Base-by-base conservation (phyloP, 2,329 filamentous ascomycete genomes). In the Berkeleyomyces rouxiae region DNA sequence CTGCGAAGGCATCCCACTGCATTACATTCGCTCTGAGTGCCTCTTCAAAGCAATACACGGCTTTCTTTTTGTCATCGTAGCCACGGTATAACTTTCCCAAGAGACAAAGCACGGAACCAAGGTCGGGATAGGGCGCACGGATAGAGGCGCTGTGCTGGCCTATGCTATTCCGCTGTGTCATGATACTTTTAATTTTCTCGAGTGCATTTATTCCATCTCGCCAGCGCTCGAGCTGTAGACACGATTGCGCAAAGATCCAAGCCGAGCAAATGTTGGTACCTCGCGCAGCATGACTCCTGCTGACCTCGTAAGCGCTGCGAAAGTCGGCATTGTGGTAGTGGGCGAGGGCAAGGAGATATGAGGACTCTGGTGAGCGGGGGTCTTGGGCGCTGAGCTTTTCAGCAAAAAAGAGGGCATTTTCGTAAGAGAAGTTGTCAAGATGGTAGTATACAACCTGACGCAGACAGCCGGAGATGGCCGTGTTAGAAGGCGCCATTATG, bases 1-100 rank as follows among this genome's bases (percentile, higher is more conserved):
- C 86, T 31, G 86, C 84, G 69, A 97, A 97, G 0, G 92, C 91
- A 77, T 99, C 93, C 93, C 93, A 99, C 82, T 96, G 93, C 73
- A 97, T 92, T 1, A 93, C 91, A 70, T 97, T 99, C 62, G 85
- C 73, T 74, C 91, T 95, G 68, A 99, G 76, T 4, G 91, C 84
- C 65, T 95, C 90, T 67, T 95, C 90, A 70, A 93, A 97, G 72
- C 83, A 90, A 67, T 87, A 82, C 13, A 92, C 84, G 6, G 93
- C 91, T 72, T 88, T 90, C 68, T 87, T 87, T 69, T 87, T 87
- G 69, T 88, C 81, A 68, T 96, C 87, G 68, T 93, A 86, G 2
- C 82, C 88, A 58, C 87, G 83, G 75, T 90, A 92, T 37, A 99
- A 77, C 74, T 95, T 96, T 36, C 90, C 93, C 39, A 96, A 78